Conservation (phyloP, 352 stramenopile genomes). For the Pythium insidiosum region DNA sequence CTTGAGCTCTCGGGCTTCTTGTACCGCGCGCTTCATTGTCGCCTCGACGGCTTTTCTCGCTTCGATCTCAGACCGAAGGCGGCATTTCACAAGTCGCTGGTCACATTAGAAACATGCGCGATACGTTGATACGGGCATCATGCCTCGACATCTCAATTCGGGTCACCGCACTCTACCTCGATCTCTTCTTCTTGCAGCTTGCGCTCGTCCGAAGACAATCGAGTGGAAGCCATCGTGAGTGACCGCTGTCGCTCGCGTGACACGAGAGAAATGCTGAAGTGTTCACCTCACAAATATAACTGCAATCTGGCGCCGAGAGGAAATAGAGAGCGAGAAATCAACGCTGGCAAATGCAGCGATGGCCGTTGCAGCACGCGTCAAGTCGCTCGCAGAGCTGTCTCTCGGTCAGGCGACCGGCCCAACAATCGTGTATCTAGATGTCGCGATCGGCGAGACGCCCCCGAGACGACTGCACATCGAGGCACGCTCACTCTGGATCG, state of each 20-base stretch:
- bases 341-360: too few species aligned
- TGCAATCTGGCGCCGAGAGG: too few species aligned
- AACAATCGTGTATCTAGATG: conserved; percentile 55
- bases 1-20: conserved; percentile 65
- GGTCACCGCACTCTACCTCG: conserved; percentile 21
- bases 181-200: conserved; percentile 59
- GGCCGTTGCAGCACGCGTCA: conserved; percentile 33
- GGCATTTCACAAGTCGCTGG: conserved; percentile 71
- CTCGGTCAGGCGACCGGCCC: conserved; percentile 24
- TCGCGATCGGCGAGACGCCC: conserved; percentile 40
- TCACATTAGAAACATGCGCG: background rate
- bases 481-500: conserved; percentile 11
- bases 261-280: too few species aligned
- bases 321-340: too few species aligned
- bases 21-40: conserved; percentile 68
- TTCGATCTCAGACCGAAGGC: conserved; percentile 63
- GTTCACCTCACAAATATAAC: too few species aligned
- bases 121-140: background rate
- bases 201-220: conserved; percentile 32
- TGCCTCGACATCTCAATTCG: too few species aligned
- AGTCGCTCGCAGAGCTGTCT: conserved; percentile 37
- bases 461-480: conserved; percentile 59
- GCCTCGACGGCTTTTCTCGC: conserved; percentile 58
- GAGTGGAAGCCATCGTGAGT: conserved; percentile 4
- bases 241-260: too few species aligned